Conservation (phyloP, 1,284 basidiomycete species). For the Ceratobasidium sp. region DNA sequence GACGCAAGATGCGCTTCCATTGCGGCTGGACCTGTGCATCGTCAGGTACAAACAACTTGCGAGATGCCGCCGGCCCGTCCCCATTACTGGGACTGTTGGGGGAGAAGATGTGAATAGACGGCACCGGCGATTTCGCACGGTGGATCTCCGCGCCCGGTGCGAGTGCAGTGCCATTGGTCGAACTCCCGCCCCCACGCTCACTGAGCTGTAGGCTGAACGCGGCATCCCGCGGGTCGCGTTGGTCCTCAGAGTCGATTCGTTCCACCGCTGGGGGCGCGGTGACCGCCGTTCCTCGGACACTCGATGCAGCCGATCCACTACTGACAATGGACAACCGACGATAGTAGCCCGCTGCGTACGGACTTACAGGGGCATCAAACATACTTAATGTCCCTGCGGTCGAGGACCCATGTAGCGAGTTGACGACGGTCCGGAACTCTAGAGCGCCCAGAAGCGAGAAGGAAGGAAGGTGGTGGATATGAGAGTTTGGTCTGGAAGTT, state of each 20-base stretch:
- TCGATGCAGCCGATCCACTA: constrained; percentile 4
- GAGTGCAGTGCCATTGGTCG: background rate
- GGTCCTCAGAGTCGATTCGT: constrained; percentile 26
- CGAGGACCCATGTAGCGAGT: constrained; percentile 63
- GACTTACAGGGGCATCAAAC: constrained; percentile 71
- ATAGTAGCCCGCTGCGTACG: constrained; percentile 75
- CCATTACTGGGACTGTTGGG: constrained; percentile 10
- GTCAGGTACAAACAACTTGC: constrained; percentile 37
- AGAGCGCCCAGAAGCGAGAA: constrained; percentile 92
- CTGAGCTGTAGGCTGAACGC: constrained; percentile 57
- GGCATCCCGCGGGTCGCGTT: constrained; percentile 58
- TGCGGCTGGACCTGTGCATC: constrained; percentile 15
- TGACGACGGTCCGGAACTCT: constrained; percentile 66
- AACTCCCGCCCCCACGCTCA: constrained; percentile 44
- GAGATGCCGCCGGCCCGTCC: constrained; percentile 16
- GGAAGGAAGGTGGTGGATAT: constrained; percentile 66
- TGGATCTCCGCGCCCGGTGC: constrained; percentile 1
- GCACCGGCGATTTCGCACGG: constrained; percentile 33
- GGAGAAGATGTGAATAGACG: constrained; percentile 31
- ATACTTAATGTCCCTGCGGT: constrained; percentile 61
- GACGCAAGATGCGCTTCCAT: constrained; percentile 15
- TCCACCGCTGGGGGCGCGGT: constrained; percentile 14
- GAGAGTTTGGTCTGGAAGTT: constrained; percentile 45
- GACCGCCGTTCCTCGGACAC: constrained; percentile 17
- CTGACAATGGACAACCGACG: constrained; percentile 48